Conservation (phyloP, 1,139 yeast species). For the Pichia norvegensis region DNA sequence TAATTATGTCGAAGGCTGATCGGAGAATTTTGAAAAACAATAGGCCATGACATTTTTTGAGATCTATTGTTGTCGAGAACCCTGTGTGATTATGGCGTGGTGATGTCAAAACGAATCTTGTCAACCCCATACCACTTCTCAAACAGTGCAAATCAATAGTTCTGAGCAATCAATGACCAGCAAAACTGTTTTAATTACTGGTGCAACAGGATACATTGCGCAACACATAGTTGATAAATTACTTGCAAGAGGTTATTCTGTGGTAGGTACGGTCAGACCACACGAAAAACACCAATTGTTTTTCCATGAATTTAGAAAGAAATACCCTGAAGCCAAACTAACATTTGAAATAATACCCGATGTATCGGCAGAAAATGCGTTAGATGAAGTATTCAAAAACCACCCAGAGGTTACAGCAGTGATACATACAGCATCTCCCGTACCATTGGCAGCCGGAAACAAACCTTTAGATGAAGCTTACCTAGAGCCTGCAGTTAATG, state of each 20-base stretch:
- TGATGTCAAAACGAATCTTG: no score
- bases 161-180: no score
- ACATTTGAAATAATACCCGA: conserved; percentile 31
- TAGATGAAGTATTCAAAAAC: conserved; percentile 37
- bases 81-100: no score
- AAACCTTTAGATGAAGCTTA: conserved; percentile 16
- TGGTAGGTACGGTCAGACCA: conserved; percentile 34
- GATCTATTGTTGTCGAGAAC: no score
- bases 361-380: conserved; percentile 29
- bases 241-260: conserved; percentile 24
- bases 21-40: no score
- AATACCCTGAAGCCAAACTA: conserved; percentile 27
- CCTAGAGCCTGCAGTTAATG: conserved; percentile 44
- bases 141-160: no score
- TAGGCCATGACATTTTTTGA: no score
- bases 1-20: no score
- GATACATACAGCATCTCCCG: conserved; percentile 55
- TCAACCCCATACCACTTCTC: no score
- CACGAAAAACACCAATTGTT: conserved; percentile 26
- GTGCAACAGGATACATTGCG: conserved; percentile 20
- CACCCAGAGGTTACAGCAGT: conserved; percentile 46
- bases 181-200: conserved; percentile 16
- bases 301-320: conserved; percentile 21
- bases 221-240: conserved; percentile 26
- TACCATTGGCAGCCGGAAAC: conserved; percentile 23